These are phyloP conservation scores for Dactylorhiza incarnata DNA, from an alignment of 106 monocot species.

Conservation along the genomic window DNA sequence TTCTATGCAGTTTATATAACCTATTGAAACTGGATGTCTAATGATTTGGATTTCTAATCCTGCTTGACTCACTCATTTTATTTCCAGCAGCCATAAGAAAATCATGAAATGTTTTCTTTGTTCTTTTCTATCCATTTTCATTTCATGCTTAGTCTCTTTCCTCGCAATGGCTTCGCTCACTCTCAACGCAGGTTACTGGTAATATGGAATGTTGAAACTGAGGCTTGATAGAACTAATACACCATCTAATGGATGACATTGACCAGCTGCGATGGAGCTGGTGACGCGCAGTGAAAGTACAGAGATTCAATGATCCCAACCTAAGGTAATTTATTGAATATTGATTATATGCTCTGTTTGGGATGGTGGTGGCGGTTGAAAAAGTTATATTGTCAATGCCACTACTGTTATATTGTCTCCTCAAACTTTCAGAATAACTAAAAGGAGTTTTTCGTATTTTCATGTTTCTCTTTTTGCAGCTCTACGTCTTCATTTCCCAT, in stretches of 20 bases:
- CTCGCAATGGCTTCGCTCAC: neutral
- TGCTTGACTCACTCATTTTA: neutral
- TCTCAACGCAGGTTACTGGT: neutral
- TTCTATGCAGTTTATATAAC: neutral
- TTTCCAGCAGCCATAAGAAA: neutral
- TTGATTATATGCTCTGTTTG: too few species aligned
- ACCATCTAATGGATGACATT: neutral
- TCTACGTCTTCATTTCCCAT: too few species aligned
- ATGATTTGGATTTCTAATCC: neutral
- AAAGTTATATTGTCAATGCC: too few species aligned
- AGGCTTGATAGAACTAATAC: neutral
- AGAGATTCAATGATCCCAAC: too few species aligned
- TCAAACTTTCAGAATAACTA: too few species aligned
- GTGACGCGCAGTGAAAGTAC: neutral
- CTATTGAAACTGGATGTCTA: neutral
- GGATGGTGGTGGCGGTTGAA: too few species aligned
- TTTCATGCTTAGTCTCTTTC: neutral
- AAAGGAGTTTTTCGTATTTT: too few species aligned
- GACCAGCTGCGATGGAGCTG: neutral
- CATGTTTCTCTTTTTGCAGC: too few species aligned
- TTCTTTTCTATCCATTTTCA: neutral
- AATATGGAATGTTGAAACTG: neutral
- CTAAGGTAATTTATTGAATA: too few species aligned
- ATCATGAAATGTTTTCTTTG: neutral
- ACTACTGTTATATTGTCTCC: too few species aligned